Evolutionary conservation across 768 basidiomycete species (phyloP).

Genomic region (Myochromella boudieri): DNA sequence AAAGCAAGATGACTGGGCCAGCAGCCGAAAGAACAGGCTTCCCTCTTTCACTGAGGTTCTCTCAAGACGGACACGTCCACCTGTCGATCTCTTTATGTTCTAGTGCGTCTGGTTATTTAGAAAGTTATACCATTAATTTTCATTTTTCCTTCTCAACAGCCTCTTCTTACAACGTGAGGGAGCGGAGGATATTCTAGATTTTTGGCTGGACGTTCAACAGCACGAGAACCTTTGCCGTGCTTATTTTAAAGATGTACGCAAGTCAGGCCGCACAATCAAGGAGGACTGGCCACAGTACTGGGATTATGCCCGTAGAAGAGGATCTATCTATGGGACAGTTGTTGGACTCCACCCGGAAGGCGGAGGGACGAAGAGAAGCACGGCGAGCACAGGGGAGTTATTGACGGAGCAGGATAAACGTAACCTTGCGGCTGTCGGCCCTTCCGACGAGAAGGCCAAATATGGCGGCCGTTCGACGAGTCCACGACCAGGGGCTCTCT

Average conservation of each 20-base stretch:
- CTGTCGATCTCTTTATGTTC: constrained; percentile 98
- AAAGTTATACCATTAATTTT: no score
- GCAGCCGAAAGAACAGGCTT: constrained; percentile 69
- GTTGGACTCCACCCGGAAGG: constrained; percentile 69
- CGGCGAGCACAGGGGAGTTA: constrained; percentile 75
- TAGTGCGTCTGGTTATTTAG: constrained; percentile 62
- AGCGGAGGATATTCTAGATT: constrained; percentile 94
- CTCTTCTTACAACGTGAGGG: constrained; percentile 95
- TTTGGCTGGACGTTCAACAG: constrained; percentile 99
- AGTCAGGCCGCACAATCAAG: constrained; percentile 88
- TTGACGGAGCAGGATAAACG: constrained; percentile 70
- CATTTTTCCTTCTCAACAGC: constrained; percentile 42
- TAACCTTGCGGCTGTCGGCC: constrained; percentile 49
- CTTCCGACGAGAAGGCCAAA: constrained; percentile 39
- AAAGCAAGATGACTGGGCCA: constrained; percentile 73
- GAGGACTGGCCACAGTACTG: constrained; percentile 99
- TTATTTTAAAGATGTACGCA: constrained; percentile 98
- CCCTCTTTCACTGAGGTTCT: constrained; percentile 92
- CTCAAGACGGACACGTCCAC: constrained; percentile 85
- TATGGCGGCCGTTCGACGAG: constrained; percentile 55
- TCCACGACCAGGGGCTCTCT: constrained; percentile 47
- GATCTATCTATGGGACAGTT: constrained; percentile 91
- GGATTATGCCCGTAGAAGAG: constrained; percentile 88
- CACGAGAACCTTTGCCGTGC: constrained; percentile 98
- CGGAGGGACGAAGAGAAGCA: constrained; percentile 70